A percentile compares a stretch with the other conserved stretches of the same genome.
These are phyloP conservation scores for Ustilago bromivora DNA, from an alignment of 1,284 basidiomycete genomes.

Conservation along the genomic window DNA sequence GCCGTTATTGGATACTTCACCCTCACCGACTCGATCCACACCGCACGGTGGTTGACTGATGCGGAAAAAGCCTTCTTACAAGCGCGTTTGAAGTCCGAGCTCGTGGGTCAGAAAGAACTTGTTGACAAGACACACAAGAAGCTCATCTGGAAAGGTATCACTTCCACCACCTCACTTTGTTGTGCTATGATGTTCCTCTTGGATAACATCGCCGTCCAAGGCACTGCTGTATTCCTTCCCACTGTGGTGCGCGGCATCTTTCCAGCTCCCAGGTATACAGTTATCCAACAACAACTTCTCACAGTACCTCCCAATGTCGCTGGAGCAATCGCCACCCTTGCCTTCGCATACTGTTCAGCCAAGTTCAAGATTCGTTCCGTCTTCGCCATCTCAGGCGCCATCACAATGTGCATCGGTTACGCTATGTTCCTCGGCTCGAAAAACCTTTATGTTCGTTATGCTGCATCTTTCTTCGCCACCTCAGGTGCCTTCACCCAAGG, in stretches of 20 bases:
- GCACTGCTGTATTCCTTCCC: conserved; percentile 68
- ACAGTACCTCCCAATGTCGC: conserved; percentile 69
- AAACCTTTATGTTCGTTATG: conserved; percentile 59
- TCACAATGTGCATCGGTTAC: conserved; percentile 68
- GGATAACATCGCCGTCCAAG: conserved; percentile 66
- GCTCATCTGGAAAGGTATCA: conserved; percentile 50
- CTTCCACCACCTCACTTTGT: conserved; percentile 46
- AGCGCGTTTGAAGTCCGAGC: conserved; percentile 47
- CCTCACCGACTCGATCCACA: conserved; percentile 67
- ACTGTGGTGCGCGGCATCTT: conserved; percentile 70
- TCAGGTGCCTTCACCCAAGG: conserved; percentile 67
- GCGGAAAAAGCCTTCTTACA: conserved; percentile 66
- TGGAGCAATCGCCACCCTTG: conserved; percentile 61
- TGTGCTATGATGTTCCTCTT: conserved; percentile 69
- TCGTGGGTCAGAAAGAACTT: conserved; percentile 43
- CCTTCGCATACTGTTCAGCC: conserved; percentile 63
- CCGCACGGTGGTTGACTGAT: conserved; percentile 67
- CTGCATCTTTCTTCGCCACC: conserved; percentile 63
- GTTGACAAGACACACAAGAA: conserved; percentile 51
- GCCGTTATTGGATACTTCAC: conserved; percentile 66
- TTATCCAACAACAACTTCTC: conserved; percentile 68
- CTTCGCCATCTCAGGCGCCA: conserved; percentile 57
- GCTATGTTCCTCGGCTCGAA: conserved; percentile 60
- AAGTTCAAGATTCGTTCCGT: conserved; percentile 64
- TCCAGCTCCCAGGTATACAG: conserved; percentile 58